Base-by-base conservation (phyloP, 257 asterid species). In the Craterostigma plantagineum region DNA sequence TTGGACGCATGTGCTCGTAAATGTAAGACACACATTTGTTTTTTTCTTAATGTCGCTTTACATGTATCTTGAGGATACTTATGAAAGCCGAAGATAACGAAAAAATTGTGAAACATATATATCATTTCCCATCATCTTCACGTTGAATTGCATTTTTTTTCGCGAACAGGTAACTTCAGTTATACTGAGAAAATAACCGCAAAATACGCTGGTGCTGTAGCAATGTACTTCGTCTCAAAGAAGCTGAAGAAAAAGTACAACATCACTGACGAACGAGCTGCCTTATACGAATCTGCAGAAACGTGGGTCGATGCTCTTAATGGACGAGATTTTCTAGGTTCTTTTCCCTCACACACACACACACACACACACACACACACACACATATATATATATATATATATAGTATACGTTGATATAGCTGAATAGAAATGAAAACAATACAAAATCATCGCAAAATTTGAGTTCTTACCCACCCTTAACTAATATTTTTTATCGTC, bases 241-340 rank as follows among this genome's bases (percentile, higher is more conserved):
- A 79, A 52, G 34, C 51, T 87, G 45, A 87, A 87, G 81, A 79
- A 87, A 65, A 79, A 68, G 43, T 65, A 87, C 45, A 70, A 82
- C 65, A 82, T 87, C 18, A 73, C 86, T 0, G 92, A 87, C 63
- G 98, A 70, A 52, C 86, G 98, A 7, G 86, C 76, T 33, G 45
- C 98, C 45, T 54, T 87, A 49, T 87, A 87, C 58, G 91, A 82
- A 58, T 93, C 98, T 53, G 95, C 93, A 27, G 93, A 87, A 56
- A 74, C 85, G 23, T 87, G 95, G 93, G 95, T 87, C 38, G 77
- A 74, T 53, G 93, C 95, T 10, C 82, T 82, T 41, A 49, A 68
- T 11, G 93, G 86, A 35, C 79, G 74, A 44, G 83, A 87, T 7
- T 87, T 76, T 66, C 77, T 87, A 71, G 98, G 98, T 87, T 52